Conservation (phyloP, 192 early-diverging fungal species). For the Podila clonocystis region DNA sequence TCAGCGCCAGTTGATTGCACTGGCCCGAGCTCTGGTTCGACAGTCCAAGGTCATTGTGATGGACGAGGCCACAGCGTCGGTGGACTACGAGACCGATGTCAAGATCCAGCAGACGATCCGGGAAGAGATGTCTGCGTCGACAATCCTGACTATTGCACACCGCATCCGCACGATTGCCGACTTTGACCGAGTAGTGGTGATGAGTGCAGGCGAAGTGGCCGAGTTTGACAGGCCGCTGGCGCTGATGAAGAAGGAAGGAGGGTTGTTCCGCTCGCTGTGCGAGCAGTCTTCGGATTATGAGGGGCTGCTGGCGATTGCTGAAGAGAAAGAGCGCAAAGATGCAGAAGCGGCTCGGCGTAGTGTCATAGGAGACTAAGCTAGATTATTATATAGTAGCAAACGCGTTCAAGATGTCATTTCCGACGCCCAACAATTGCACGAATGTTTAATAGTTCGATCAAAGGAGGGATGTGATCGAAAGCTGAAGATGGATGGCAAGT, state of each 20-base stretch:
- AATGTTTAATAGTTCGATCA: no score
- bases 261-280: constrained; percentile 83
- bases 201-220: constrained; percentile 77
- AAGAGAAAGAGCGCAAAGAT: constrained; percentile 40
- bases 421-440: no score
- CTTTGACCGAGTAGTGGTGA: constrained; percentile 71
- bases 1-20: constrained; percentile 75
- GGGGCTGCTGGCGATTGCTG: constrained; percentile 73
- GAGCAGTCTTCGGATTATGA: constrained; percentile 84
- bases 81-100: constrained; percentile 86
- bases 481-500: no score
- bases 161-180: constrained; percentile 66
- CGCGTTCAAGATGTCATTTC: no score
- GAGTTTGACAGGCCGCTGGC: constrained; percentile 85
- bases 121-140: constrained; percentile 72
- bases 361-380: no score
- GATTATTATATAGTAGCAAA: no score
- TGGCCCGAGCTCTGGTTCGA: constrained; percentile 78
- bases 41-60: constrained; percentile 73
- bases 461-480: no score
- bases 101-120: constrained; percentile 88
- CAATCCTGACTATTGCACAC: constrained; percentile 90
- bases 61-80: constrained; percentile 92
- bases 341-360: background rate
- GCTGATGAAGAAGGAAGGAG: constrained; percentile 70